Evolutionary conservation across 2,329 filamentous ascomycete species (phyloP).

Genomic region (Ophiostoma piceae): DNA sequence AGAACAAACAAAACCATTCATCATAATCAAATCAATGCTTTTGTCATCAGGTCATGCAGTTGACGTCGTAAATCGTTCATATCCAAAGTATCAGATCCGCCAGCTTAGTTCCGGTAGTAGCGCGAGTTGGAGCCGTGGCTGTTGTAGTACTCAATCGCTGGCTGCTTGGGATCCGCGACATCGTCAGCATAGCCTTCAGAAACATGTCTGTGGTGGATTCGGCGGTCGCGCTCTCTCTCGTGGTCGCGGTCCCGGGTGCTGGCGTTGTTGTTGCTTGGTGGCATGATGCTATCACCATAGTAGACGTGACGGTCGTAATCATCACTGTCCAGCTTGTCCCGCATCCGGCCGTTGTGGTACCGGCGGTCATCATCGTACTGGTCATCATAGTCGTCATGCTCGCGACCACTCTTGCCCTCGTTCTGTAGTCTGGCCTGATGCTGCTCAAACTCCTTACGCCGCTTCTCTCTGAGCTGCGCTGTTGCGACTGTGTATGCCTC

Average conservation of each 20-base stretch:
- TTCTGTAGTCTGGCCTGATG: conserved; percentile 24
- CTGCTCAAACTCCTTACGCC: conserved; percentile 38
- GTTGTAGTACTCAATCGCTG: conserved; percentile 25
- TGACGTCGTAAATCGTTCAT: neutral
- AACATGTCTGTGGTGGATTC: conserved; percentile 20
- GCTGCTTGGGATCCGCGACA: neutral
- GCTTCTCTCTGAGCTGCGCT: conserved; percentile 60
- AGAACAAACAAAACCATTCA: neutral
- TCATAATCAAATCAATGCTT: conserved; percentile 14
- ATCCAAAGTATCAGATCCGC: neutral
- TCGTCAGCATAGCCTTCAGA: conserved; percentile 19
- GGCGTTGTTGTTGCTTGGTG: conserved; percentile 6
- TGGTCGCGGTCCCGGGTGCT: conserved; percentile 1
- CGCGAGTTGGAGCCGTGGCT: conserved; percentile 19
- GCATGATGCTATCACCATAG: conserved; percentile 15
- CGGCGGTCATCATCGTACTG: conserved; percentile 27
- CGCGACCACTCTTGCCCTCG: conserved; percentile 30
- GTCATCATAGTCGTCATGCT: conserved; percentile 30
- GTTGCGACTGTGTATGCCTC: conserved; percentile 80
- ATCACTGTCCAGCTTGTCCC: conserved; percentile 12
- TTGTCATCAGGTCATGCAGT: conserved; percentile 12
- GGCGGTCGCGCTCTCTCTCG: conserved; percentile 30
- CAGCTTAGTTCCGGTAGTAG: conserved; percentile 22
- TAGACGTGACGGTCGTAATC: conserved; percentile 6
- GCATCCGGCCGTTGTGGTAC: conserved; percentile 32